Base-by-base conservation (phyloP, 2,329 filamentous ascomycete species). In the Trichocomaceae sp. region DNA sequence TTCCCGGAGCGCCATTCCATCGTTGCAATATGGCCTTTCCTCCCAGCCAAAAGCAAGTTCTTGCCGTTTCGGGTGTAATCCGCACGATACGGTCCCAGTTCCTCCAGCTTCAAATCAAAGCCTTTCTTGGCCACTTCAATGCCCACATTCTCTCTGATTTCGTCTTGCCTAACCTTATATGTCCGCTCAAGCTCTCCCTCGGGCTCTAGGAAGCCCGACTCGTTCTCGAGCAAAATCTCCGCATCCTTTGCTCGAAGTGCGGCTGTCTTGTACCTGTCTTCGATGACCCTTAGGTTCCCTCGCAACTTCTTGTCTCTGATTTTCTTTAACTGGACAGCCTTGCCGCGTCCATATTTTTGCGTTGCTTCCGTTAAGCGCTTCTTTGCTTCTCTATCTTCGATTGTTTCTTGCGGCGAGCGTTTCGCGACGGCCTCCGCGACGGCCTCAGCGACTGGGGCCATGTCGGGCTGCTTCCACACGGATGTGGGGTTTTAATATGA, bases 1-100 rank as follows among this genome's bases (percentile, higher is more conserved):
- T 91, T 96, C 42, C 91, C 92, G 62, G 87, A 86, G 60, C 92
- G 80, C 92, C 93, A 99, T 72, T 99, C 91, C 83, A 97, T 95
- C 0, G 88, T 92, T 55, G 93, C 92, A 61, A 99, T 79, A 82
- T 99, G 93, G 13, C 93, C 93, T 72, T 96, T 96, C 57, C 90
- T 80, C 26, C 93, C 91, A 12, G 86, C 90, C 33, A 99, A 78
- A 52, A 99, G 75, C 59, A 99, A 74, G 64, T 95, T 85, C 61
- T 88, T 83, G 47, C 93, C 93, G 66, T 95, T 97, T 45, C 90
- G 81, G 47, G 89, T 90, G 72, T 96, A 99, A 62, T 96, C 90
- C 67, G 85, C 87, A 0, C 85, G 77, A 66, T 99, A 99, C 0
- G 93, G 93, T 0, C 93, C 93, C 31, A 96, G 75, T 19, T 85